Evolutionary conservation across 164 flowering plant genomes (phyloP).

Genomic region (Sextonia rubra): DNA sequence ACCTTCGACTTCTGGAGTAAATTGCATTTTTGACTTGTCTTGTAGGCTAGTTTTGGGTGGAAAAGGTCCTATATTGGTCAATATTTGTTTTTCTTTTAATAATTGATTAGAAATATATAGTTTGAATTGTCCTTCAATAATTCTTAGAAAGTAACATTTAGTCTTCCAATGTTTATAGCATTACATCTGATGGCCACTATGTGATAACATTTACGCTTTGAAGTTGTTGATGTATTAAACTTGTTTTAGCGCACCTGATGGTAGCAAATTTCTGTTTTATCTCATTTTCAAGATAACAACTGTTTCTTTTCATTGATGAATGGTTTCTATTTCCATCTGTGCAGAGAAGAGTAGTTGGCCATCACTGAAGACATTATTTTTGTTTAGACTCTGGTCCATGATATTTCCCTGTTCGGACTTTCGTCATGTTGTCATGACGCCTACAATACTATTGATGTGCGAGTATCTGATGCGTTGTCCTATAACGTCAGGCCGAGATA

Average conservation of each 20-base stretch:
- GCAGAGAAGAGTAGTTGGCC: conserved; percentile 89
- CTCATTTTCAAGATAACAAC: not conserved
- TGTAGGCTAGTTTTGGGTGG: not conserved
- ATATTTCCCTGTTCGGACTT: conserved; percentile 95
- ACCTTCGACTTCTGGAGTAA: conserved; percentile 4
- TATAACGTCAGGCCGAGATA: conserved; percentile 63
- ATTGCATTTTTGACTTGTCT: conserved; percentile 6
- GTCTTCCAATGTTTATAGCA: not conserved
- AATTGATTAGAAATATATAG: no score
- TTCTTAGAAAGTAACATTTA: not conserved
- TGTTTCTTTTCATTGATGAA: not conserved
- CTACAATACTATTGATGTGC: conserved; percentile 76
- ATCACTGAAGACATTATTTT: conserved; percentile 69
- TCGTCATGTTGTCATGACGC: conserved; percentile 91
- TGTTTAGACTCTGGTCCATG: conserved; percentile 91
- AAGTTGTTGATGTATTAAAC: not conserved
- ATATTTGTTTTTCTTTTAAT: no score
- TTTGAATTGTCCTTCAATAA: not conserved
- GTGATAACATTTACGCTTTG: not conserved
- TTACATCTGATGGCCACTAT: not conserved
- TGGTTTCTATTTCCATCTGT: conserved; percentile 4
- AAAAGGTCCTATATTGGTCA: not conserved
- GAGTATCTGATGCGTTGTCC: conserved; percentile 96
- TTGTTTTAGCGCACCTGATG: not conserved
- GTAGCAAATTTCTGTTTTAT: not conserved